Conservation (phyloP, 306 rosid species). For the Dryas drummondii region DNA sequence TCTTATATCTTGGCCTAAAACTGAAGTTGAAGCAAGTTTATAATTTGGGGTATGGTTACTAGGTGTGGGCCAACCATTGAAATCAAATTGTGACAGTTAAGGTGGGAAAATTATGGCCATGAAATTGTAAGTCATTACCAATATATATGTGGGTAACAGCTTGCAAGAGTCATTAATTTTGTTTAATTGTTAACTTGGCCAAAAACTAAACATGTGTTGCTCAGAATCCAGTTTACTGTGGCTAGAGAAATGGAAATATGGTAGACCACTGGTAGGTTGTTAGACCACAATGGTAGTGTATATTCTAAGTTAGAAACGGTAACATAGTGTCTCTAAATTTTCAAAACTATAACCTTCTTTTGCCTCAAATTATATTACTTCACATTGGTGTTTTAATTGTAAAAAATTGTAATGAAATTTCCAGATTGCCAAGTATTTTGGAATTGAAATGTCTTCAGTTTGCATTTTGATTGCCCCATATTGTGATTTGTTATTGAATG, state of each 20-base stretch:
- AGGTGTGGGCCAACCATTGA: not conserved
- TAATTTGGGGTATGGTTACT: not conserved
- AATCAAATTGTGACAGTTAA: not conserved
- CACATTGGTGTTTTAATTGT: too few relatives aligned
- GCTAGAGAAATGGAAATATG: not conserved
- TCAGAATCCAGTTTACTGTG: conserved; percentile 1
- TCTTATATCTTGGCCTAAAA: too few relatives aligned
- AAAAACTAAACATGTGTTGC: not conserved
- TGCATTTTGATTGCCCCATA: too few relatives aligned
- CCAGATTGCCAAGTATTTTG: too few relatives aligned
- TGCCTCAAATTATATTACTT: too few relatives aligned
- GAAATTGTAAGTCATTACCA: too few relatives aligned
- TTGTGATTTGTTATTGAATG: too few relatives aligned
- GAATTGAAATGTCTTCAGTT: too few relatives aligned
- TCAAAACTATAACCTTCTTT: not conserved
- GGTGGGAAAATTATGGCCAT: not conserved
- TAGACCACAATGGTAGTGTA: not conserved
- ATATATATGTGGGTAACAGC: not conserved
- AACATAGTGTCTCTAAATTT: not conserved
- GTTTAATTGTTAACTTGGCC: not conserved
- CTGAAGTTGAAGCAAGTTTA: not conserved
- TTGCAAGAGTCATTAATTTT: conserved; percentile 2
- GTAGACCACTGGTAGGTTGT: not conserved
- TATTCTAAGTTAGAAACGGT: not conserved
- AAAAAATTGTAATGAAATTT: too few relatives aligned